These are phyloP conservation scores for Adansonia grandidieri DNA, from an alignment of 441 rosid genomes.

Conservation along the genomic window DNA sequence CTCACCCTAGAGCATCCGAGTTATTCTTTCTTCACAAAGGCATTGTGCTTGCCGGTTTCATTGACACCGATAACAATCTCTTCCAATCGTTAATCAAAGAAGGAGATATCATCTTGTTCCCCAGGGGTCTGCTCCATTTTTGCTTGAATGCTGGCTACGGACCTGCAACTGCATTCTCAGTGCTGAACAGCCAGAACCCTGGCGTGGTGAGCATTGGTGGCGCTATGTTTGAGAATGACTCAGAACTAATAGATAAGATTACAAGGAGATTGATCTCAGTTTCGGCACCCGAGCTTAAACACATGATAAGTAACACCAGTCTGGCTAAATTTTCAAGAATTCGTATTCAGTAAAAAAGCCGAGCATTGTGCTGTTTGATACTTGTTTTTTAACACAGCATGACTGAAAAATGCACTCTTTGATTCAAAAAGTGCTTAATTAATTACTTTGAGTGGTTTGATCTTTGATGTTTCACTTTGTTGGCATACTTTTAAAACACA, in stretches of 20 bases:
- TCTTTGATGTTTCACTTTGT: conserved; percentile 1
- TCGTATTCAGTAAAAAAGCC: conserved; percentile 19
- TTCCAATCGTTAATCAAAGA: conserved; percentile 49
- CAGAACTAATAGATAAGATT: conserved; percentile 32
- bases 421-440: conserved; percentile 14
- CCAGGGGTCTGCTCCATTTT: conserved; percentile 71
- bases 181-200: conserved; percentile 81
- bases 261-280: conserved; percentile 37
- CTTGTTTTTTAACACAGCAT: conserved; percentile 6
- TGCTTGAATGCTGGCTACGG: conserved; percentile 63
- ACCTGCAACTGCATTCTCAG: conserved; percentile 53
- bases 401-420: conserved; percentile 13
- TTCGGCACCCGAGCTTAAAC: conserved; percentile 2
- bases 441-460: background rate
- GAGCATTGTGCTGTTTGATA: background rate
- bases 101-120: conserved; percentile 78
- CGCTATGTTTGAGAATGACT: conserved; percentile 43
- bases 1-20: conserved; percentile 86
- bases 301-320: background rate
- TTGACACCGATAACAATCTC: conserved; percentile 52
- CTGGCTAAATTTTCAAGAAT: conserved; percentile 14
- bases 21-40: conserved; percentile 60
- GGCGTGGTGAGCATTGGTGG: conserved; percentile 55
- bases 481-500: background rate
- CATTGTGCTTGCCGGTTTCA: conserved; percentile 66